phyloP scores from a whole-genome alignment of 768 basidiomycete genomes.

The Mycena galopus region DNA sequence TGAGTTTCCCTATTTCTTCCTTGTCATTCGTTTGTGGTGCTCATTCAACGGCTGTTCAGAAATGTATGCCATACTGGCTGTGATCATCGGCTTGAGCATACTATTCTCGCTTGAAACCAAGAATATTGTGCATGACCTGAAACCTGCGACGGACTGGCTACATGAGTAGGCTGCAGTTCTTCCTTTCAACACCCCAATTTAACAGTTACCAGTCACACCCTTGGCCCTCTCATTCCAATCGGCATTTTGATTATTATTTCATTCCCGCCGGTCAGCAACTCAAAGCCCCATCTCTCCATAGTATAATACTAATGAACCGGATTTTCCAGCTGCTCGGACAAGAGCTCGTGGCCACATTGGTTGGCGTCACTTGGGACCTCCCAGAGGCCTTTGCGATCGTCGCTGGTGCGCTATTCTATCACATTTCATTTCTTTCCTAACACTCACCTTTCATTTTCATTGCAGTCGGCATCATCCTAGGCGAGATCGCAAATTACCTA shows the following conservation, averaged over 20 bases:
- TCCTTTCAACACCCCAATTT: background rate
- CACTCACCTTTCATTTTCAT: too few species aligned
- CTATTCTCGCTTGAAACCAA: conserved; percentile 59
- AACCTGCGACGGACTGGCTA: conserved; percentile 62
- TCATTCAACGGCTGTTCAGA: conserved; percentile 11
- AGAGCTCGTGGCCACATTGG: conserved; percentile 44
- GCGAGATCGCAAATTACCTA: conserved; percentile 73
- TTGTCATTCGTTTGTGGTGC: too few species aligned
- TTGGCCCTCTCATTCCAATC: conserved; percentile 68
- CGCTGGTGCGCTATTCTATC: background rate
- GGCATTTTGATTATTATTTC: conserved; percentile 65
- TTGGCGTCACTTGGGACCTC: conserved; percentile 25
- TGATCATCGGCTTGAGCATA: conserved; percentile 48
- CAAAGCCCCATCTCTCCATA: background rate
- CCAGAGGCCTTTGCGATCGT: conserved; percentile 13
- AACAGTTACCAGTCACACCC: conserved; percentile 44
- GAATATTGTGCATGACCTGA: conserved; percentile 63
- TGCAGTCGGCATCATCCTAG: conserved; percentile 25
- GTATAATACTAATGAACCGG: conserved; percentile 61
- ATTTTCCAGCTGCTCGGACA: conserved; percentile 68
- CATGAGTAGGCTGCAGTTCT: conserved; percentile 47
- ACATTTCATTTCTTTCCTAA: background rate
- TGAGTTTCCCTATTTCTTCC: background rate
- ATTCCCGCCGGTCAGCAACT: conserved; percentile 19
- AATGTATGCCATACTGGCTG: conserved; percentile 42